Base-by-base conservation (phyloP, 805 yeast species). In the Dipodascus albidus region DNA sequence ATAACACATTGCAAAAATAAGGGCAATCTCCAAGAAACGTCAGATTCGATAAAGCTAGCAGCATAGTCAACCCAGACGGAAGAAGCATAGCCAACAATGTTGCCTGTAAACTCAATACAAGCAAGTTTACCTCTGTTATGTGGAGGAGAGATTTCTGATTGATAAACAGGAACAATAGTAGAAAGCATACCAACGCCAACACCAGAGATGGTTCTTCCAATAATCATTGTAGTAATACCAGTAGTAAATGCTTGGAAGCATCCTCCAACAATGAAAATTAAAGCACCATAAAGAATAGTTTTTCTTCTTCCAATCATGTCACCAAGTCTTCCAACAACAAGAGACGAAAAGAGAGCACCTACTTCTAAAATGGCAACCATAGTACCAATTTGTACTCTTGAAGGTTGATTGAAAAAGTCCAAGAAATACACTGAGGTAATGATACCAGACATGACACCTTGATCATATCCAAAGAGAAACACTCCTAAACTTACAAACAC, bases 381-480 rank as follows among this genome's bases (percentile, higher is more conserved):
- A 1, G 91, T 79, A 20, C 96, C 97, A 47, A 88, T 79, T 56
- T 79, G 76, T 1, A 87, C 76, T 15, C 93, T 77, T 2, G 82
- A 70, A 1, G 97, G 97, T 49, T 85, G 63, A 59, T 81, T 64
- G 68, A 87, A 89, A 67, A 83, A 87, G 20, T 71, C 71, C 56
- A 77, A 77, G 68, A 89, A 89, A 53, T 83, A 76, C 6, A 74
- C 76, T 50, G 85, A 88, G 38, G 93, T 85, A 52, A 90, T 71
- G 49, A 90, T 80, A 1, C 96, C 95, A 49, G 89, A 81, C 80
- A 90, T 87, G 50, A 88, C 95, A 54, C 96, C 96, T 68, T 89
- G 89, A 64, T 83, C 90, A 65, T 83, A 85, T 2, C 93, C 93
- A 60, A 85, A 85, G 22, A 85, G 71, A 52, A 85, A 82, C 33